Conservation (phyloP, 345 rosid genomes). For the Arabis alpina region DNA sequence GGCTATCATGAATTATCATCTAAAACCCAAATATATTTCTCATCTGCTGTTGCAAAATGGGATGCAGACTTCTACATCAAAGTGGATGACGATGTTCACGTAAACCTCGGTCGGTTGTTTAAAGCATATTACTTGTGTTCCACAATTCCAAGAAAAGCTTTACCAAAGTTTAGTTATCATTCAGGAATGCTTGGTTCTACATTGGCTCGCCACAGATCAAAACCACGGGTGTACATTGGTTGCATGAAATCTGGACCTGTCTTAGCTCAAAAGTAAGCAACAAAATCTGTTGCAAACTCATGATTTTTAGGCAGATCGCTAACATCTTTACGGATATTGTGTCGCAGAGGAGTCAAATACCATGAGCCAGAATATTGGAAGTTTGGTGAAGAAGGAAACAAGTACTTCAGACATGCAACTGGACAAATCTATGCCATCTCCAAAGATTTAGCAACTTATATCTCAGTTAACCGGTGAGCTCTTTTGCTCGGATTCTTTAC, state of each 20-base stretch:
- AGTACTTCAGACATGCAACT: slow-evolving; percentile 88
- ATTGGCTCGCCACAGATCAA: slow-evolving; percentile 61
- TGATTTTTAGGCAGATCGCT: slow-evolving; percentile 2
- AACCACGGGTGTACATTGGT: slow-evolving; percentile 78
- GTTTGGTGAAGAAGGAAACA: slow-evolving; percentile 94
- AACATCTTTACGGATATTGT: not conserved
- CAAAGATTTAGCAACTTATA: slow-evolving; percentile 89
- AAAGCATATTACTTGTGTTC: not conserved
- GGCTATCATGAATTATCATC: slow-evolving; percentile 84
- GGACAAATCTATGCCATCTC: slow-evolving; percentile 92
- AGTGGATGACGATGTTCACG: slow-evolving; percentile 89
- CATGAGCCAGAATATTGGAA: slow-evolving; percentile 94
- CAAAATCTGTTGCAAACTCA: slow-evolving; percentile 18
- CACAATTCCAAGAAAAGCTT: slow-evolving; percentile 14
- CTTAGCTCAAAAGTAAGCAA: slow-evolving; percentile 70
- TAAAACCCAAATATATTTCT: slow-evolving; percentile 74
- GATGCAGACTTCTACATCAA: slow-evolving; percentile 88
- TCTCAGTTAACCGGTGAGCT: slow-evolving; percentile 66
- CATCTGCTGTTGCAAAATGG: slow-evolving; percentile 84
- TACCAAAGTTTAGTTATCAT: slow-evolving; percentile 4
- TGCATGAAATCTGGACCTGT: slow-evolving; percentile 99
- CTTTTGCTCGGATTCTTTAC: slow-evolving; percentile 11
- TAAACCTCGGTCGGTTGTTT: slow-evolving; percentile 85
- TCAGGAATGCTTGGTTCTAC: slow-evolving; percentile 66
- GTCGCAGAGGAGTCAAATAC: slow-evolving; percentile 73